Base-by-base conservation (phyloP, 441 rosid species). In the Adansonia madagascariensis region DNA sequence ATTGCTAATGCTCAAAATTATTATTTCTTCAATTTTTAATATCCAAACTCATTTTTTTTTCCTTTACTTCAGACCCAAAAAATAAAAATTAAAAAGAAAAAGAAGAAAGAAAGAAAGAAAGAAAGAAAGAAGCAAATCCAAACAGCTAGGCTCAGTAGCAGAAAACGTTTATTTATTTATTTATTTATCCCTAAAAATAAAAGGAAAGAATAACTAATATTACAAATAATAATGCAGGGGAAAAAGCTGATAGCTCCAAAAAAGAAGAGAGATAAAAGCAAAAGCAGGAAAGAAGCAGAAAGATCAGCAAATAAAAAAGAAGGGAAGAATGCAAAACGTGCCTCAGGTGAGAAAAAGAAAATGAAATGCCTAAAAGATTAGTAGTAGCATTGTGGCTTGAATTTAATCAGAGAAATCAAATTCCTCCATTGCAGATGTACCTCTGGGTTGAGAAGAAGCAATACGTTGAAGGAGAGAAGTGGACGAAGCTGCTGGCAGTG, bases 391-490 rank as follows among this genome's bases (percentile, higher is more conserved):
- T 69, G 57, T 6, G 14, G 41, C 57, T 20, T 12, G 3, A 47
- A 47, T 22, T 47, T 47, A 68, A 22, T 68, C 18, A 8, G 22
- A 39, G 49, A 64, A 64, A 39, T 56, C 20, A 2, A 61, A 31
- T 31, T 31, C 39, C 39, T 10, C 17, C 35, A 14, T 20, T 12
- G 39, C 27, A 18, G 17, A 88, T 88, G 89, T 73, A 88, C 91
- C 93, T 75, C 76, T 84, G 76, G 89, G 79, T 35, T 67, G 83
- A 77, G 91, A 79, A 75, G 87, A 77, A 77, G 92, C 87, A 31
- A 91, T 61, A 14, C 85, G 69, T 44, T 83, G 84, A 64, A 89
- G 90, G 17, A 80, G 74, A 60, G 80, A 49, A 67, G 81, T 15
- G 60, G 86, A 67, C 43, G 85, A 80, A 9, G 66, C 17, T 6